Evolutionary conservation across 1,139 yeast genomes (phyloP), one percentile per base, ranked within the genome.

Genomic region (Suhomyces chickasaworum): DNA sequence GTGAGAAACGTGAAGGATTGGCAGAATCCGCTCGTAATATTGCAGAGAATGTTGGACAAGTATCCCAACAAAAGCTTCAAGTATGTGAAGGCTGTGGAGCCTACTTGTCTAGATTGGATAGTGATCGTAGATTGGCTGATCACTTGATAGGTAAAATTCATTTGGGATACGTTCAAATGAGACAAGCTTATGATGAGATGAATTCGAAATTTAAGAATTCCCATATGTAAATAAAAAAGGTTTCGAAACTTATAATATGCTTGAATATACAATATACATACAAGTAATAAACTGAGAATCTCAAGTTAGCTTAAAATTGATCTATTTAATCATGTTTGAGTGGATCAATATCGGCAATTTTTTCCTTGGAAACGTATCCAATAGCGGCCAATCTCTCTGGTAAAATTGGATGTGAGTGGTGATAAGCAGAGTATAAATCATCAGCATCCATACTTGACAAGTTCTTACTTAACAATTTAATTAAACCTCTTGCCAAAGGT

Each of bases 61-160:
- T 91, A 4, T 89, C 95, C 1, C 96, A 88, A 60, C 98, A 91
- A 58, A 88, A 88, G 61, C 72, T 91, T 42, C 97, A 90, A 63
- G 96, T 89, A 0, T 93, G 99, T 67, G 88, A 83, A 54, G 84
- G 83, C 2, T 93, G 99, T 68, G 97, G 97, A 0, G 97, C 97
- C 0, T 89, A 86, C 61, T 71, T 93, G 46, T 88, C 96, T 4
- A 73, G 95, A 50, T 71, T 90, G 47, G 99, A 93, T 64, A 89
- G 87, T 52, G 98, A 91, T 63, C 74, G 93, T 59, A 76, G 98
- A 53, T 72, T 93, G 55, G 96, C 95, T 0, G 97, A 89, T 59
- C 99, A 93, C 66, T 90, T 89, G 61, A 70, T 85, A 31, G 99
- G 99, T 4, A 90, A 89, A 57, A 80, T 88, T 46, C 98, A 91